A percentile compares a stretch with the other conserved stretches of the same genome.
Evolutionary conservation across 495 filamentous ascomycete species (phyloP).

Genomic region (Podospora pseudocomata): DNA sequence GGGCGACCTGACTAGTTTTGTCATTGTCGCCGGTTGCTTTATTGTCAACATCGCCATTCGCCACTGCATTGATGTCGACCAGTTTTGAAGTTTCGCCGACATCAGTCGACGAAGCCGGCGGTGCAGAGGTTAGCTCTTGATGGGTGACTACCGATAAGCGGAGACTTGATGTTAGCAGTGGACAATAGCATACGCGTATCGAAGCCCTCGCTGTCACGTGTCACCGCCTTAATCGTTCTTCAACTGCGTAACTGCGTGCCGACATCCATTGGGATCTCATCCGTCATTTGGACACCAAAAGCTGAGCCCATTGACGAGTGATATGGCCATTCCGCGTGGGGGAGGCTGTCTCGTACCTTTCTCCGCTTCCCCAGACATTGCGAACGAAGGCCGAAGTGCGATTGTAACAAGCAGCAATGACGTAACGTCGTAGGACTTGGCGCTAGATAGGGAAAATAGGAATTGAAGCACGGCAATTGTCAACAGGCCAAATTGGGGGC

Average conservation of each 20-base stretch:
- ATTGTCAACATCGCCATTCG: neutral
- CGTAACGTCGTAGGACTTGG: neutral
- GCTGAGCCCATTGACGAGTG: neutral
- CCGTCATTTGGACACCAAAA: neutral
- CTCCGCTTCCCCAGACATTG: constrained; percentile 36
- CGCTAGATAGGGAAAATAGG: neutral
- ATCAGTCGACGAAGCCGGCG: neutral
- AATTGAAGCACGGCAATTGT: neutral
- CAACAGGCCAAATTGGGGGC: neutral
- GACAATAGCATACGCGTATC: neutral
- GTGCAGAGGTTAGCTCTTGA: constrained; percentile 15
- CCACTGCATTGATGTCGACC: neutral
- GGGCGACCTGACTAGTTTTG: neutral
- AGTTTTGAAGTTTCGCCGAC: neutral
- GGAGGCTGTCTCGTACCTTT: constrained; percentile 36
- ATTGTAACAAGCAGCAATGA: constrained; percentile 1
- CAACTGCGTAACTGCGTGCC: neutral
- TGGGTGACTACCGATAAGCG: constrained; percentile 16
- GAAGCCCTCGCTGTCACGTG: neutral
- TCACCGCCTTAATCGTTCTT: neutral
- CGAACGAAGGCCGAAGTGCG: constrained; percentile 44
- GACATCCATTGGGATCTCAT: neutral
- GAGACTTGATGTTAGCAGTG: constrained; percentile 16
- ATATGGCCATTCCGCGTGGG: neutral
- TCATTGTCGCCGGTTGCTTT: neutral